Evolutionary conservation across 805 yeast genomes (phyloP).

Genomic region (Lipomyces sp.): DNA sequence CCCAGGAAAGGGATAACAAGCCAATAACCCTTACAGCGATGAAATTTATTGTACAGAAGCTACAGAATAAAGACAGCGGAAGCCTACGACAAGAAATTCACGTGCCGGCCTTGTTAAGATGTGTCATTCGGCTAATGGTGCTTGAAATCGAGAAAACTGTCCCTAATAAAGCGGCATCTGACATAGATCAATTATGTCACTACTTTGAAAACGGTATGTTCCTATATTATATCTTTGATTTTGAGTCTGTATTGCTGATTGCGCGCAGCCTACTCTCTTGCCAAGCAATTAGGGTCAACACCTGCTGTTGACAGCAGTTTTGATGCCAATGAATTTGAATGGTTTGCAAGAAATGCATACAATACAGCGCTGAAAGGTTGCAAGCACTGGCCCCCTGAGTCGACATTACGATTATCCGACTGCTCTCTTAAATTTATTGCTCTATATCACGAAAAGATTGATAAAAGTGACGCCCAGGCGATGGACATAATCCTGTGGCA

Average conservation of each 20-base stretch:
- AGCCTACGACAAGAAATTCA: neutral
- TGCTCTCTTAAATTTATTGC: constrained; percentile 24
- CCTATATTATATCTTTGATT: neutral
- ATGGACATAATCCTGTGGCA: constrained; percentile 16
- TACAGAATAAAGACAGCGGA: constrained; percentile 3
- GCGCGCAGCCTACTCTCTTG: constrained; percentile 11
- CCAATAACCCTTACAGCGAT: constrained; percentile 25
- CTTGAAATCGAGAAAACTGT: constrained; percentile 11
- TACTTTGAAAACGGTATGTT: constrained; percentile 25
- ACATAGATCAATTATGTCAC: constrained; percentile 18
- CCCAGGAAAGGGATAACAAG: constrained; percentile 26
- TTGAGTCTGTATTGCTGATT: neutral
- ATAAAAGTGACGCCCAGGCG: neutral
- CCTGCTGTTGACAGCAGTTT: constrained; percentile 4
- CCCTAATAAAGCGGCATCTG: neutral
- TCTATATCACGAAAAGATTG: constrained; percentile 10
- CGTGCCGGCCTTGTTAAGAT: constrained; percentile 26
- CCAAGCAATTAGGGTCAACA: constrained; percentile 5
- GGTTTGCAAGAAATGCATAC: constrained; percentile 32
- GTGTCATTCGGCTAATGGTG: constrained; percentile 23
- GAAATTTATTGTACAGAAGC: constrained; percentile 15
- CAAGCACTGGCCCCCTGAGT: constrained; percentile 27
- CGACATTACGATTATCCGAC: constrained; percentile 21
- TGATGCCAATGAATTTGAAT: constrained; percentile 20
- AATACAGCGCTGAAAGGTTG: constrained; percentile 28